These are phyloP conservation scores for Phialophora chinensis DNA, from an alignment of 2,329 filamentous ascomycete species.

Conservation along the genomic window DNA sequence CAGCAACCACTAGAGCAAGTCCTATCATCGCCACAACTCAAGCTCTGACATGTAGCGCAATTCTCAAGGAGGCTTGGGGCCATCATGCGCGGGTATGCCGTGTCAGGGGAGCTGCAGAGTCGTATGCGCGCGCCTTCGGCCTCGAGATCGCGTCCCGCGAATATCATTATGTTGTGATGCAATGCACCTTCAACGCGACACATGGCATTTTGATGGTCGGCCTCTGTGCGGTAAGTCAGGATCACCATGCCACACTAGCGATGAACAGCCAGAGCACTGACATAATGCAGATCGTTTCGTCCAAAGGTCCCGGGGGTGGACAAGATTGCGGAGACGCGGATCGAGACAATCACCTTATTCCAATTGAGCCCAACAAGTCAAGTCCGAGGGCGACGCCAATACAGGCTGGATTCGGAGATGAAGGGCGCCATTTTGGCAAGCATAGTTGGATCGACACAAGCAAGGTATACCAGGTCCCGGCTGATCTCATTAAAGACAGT, in stretches of 20 bases:
- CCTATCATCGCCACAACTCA: not conserved
- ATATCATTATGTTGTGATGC: not conserved
- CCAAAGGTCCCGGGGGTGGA: not conserved
- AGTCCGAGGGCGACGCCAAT: not conserved
- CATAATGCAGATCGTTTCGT: not conserved
- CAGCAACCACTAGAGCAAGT: not conserved
- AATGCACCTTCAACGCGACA: not conserved
- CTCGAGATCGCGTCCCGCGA: not conserved
- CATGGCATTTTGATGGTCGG: slow-evolving; percentile 1
- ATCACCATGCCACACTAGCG: no score
- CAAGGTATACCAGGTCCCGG: slow-evolving; percentile 7
- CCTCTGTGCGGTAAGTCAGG: slow-evolving; percentile 6
- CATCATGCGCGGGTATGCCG: not conserved
- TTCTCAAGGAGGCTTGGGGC: not conserved
- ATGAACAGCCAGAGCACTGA: not conserved
- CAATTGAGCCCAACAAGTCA: slow-evolving; percentile 7
- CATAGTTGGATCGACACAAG: slow-evolving; percentile 11
- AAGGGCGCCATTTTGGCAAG: not conserved
- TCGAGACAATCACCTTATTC: slow-evolving; percentile 7
- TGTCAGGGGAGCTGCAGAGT: slow-evolving; percentile 2
- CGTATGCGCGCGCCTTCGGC: slow-evolving; percentile 1
- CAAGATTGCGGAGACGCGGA: not conserved
- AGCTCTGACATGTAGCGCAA: not conserved
- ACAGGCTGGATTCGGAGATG: not conserved
- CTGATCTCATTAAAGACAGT: not conserved